Conservation (phyloP, 2,329 filamentous ascomycete genomes). For the Paracorniculantispora psalliotae region DNA sequence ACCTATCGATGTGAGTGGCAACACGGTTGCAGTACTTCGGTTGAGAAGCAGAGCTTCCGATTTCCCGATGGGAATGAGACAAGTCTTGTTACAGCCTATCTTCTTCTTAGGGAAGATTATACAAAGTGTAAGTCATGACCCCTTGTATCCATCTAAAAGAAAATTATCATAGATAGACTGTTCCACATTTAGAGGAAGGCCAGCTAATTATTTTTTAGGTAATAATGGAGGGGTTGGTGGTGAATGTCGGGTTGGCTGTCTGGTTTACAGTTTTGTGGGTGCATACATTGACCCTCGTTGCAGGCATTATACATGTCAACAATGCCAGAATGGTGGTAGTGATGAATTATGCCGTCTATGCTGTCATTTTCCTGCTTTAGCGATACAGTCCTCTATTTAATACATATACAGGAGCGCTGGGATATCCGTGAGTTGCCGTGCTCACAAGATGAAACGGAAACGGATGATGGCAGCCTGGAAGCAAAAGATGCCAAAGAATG, state of each 20-base stretch:
- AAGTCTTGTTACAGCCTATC: slow-evolving; percentile 18
- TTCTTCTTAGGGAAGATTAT: slow-evolving; percentile 19
- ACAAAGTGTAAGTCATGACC: slow-evolving; percentile 19
- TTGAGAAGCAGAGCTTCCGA: slow-evolving; percentile 16
- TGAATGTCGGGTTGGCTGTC: slow-evolving; percentile 10
- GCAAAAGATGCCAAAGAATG: too few relatives aligned
- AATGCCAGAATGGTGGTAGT: too few relatives aligned
- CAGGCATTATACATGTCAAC: too few relatives aligned
- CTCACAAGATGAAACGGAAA: background rate
- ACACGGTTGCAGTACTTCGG: slow-evolving; percentile 17
- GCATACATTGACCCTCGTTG: too few relatives aligned
- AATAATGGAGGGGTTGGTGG: slow-evolving; percentile 14
- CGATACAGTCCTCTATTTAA: too few relatives aligned
- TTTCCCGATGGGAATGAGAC: slow-evolving; percentile 17
- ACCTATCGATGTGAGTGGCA: slow-evolving; percentile 17
- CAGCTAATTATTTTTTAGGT: background rate
- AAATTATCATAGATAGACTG: too few relatives aligned
- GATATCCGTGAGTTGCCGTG: slow-evolving; percentile 12
- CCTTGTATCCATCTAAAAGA: background rate
- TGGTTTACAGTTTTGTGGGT: slow-evolving; percentile 8
- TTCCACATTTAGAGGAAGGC: too few relatives aligned
- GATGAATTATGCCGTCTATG: too few relatives aligned
- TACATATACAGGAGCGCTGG: slow-evolving; percentile 21
- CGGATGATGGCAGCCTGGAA: too few relatives aligned
- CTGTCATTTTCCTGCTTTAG: too few relatives aligned